Base-by-base conservation (phyloP, 768 basidiomycete species). In the Saitozyma sp. region DNA sequence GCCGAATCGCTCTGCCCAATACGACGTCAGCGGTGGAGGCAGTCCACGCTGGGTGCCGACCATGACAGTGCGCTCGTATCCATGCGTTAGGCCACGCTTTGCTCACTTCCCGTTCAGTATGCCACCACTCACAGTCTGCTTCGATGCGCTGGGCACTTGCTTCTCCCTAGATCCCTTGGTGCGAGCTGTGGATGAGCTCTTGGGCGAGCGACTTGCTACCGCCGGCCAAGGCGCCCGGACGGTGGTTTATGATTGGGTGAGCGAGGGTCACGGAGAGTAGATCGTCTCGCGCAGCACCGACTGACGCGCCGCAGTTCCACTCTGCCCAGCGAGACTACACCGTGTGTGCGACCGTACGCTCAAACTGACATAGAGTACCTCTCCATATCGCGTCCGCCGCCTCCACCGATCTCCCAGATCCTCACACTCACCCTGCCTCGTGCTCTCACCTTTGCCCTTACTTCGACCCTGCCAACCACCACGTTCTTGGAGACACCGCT, bases 101-200 rank as follows among this genome's bases (percentile, higher is more conserved):
- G 2, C 29, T 29, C 29, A 29, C 29, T 29, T 29, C 29, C 2
- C 29, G 29, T 29, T 29, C 29, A 29, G 29, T 29, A 29, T 29
- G 29, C 29, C 29, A 29, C 5, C 29, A 2, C 54, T 65, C 9
- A 65, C 67, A 20, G 65, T 72, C 20, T 72, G 70, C 55, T 72
- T 69, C 56, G 70, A 72, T 50, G 70, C 68, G n/a, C 63, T 72
- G 7, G 67, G 68, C 20, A 69, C 70, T 6, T 69, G 67, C 41
- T 72, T 72, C 62, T 64, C 67, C 37, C 51, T 72, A 29, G 62
- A 68, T 11, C 53, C 61, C 16, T 51, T 71, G 40, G 54, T 67
- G 17, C n/a, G 53, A 5, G 67, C 65, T 7, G 53, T 71, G 10
- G 70, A 69, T 11, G 61, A 69, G 48, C 37, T 59, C 8, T 62